These are phyloP conservation scores for Ogataea pini DNA, from an alignment of 805 yeast genomes.

Conservation along the genomic window DNA sequence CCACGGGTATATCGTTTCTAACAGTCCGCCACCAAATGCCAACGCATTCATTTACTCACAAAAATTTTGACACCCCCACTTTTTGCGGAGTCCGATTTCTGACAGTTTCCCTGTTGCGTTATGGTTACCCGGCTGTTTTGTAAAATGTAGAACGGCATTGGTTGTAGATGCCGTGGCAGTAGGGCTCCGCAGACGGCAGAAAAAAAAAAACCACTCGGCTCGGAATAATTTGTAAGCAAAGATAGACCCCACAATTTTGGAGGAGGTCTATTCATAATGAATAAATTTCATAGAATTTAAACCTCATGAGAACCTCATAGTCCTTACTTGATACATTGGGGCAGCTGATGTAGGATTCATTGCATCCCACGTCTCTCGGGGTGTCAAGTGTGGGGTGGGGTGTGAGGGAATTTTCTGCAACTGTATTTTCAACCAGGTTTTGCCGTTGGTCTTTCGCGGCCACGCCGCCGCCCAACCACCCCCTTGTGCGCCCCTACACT, in stretches of 20 bases:
- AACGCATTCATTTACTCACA: not conserved
- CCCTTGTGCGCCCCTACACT: too few relatives aligned
- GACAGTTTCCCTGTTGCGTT: not conserved
- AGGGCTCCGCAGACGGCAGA: not conserved
- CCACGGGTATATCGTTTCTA: not conserved
- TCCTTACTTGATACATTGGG: too few relatives aligned
- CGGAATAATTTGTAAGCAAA: not conserved
- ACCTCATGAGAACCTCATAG: too few relatives aligned
- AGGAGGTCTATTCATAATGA: too few relatives aligned
- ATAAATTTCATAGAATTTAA: not conserved
- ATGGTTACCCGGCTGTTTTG: constrained; percentile 2
- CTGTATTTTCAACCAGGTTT: not conserved
- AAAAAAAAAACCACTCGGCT: constrained; percentile 3
- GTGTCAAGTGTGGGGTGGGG: not conserved
- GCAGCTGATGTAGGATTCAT: too few relatives aligned
- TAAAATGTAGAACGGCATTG: constrained; percentile 23
- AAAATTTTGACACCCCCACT: not conserved
- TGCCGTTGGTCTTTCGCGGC: not conserved
- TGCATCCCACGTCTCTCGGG: not conserved
- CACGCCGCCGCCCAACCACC: not conserved
- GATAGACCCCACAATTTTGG: not conserved
- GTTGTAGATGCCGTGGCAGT: constrained; percentile 11
- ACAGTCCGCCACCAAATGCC: not conserved
- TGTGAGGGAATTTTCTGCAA: constrained; percentile 6
- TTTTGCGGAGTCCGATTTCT: constrained; percentile 13